A percentile compares a stretch with the other conserved stretches of the same genome.
These are phyloP conservation scores for Leccinellum luteum DNA, from an alignment of 768 basidiomycete genomes.

Conservation along the genomic window DNA sequence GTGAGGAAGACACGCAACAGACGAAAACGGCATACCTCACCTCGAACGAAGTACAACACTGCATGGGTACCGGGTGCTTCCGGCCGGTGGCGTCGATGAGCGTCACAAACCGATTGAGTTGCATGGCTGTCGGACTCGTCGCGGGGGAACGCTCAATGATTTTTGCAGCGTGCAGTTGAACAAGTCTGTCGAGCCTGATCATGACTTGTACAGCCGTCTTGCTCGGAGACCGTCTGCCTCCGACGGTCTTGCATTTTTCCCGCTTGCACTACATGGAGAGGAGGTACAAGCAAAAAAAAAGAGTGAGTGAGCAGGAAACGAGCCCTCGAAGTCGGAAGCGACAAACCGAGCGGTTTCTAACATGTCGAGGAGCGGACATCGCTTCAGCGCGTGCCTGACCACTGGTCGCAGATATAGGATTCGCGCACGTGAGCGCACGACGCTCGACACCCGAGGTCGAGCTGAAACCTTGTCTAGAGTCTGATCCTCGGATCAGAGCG, in stretches of 20 bases:
- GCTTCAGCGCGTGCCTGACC: conserved; percentile 1
- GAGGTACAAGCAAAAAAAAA: neutral
- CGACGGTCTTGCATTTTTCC: conserved; percentile 7
- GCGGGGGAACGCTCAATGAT: conserved; percentile 6
- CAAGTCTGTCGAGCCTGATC: conserved; percentile 21
- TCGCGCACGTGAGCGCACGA: conserved; percentile 10
- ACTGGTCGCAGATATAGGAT: neutral
- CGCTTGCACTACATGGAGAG: conserved; percentile 15
- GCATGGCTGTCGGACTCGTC: conserved; percentile 19
- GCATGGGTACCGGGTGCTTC: conserved; percentile 23
- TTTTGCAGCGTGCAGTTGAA: conserved; percentile 18
- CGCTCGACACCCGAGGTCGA: conserved; percentile 5
- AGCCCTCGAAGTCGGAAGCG: neutral
- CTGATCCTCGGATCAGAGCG: conserved; percentile 7
- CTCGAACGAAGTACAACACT: conserved; percentile 27
- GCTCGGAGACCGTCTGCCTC: conserved; percentile 3
- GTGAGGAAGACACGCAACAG: neutral
- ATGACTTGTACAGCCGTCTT: conserved; percentile 17
- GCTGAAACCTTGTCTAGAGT: conserved; percentile 14
- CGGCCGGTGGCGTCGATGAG: conserved; percentile 28
- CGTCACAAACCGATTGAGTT: conserved; percentile 20
- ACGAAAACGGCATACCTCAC: conserved; percentile 1
- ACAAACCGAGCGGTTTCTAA: conserved; percentile 15
- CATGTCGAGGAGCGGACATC: conserved; percentile 3
- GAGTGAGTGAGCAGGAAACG: neutral